Base-by-base conservation (phyloP, 2,329 filamentous ascomycete species). In the Calonectria pteridis region DNA sequence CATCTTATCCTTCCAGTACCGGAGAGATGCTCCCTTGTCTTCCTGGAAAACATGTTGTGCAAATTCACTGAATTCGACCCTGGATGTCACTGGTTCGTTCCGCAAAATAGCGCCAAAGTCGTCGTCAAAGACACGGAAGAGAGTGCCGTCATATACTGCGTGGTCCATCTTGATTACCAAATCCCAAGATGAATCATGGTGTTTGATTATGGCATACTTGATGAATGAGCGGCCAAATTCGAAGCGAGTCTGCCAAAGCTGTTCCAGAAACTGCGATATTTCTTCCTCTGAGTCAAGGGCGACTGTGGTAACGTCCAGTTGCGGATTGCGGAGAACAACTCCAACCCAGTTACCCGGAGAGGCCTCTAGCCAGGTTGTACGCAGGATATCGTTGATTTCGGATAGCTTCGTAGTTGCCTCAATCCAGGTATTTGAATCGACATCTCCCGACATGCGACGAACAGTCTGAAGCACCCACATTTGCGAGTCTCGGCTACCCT, bases 141-240 rank as follows among this genome's bases (percentile, higher is more conserved):
- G 75, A 4, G 84, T 85, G 1, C 84, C 83, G 70, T 84, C 83
- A 75, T 84, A 84, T 16, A 81, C 70, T 31, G 58, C 71, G 50
- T 73, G 71, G 35, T 69, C 66, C 71, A 84, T 75, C 67, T 85
- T 85, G 78, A 78, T 83, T 53, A 78, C 70, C 5, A 85, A 72
- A 31, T 83, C 78, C 40, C 65, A 51, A 4, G 29, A 76, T 51
- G 20, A 71, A 73, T 29, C 80, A 77, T 26, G 82, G 73, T 55
- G 65, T 9, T 78, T 76, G 28, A 84, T 77, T 40, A 83, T 74
- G 28, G 79, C 74, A 67, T 86, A 85, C 29, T 79, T 79, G 69
- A 85, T 81, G 67, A 84, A 84, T 3, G 84, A 79, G 37, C 76
- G 79, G 55, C 82, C 81, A n/a, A 82, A 77, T 2, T 72, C 72